Percentiles rank a stretch among this genome's conserved stretches.
Evolutionary conservation across 2,329 filamentous ascomycete genomes (phyloP).

Genomic region (Claviceps capensis): DNA sequence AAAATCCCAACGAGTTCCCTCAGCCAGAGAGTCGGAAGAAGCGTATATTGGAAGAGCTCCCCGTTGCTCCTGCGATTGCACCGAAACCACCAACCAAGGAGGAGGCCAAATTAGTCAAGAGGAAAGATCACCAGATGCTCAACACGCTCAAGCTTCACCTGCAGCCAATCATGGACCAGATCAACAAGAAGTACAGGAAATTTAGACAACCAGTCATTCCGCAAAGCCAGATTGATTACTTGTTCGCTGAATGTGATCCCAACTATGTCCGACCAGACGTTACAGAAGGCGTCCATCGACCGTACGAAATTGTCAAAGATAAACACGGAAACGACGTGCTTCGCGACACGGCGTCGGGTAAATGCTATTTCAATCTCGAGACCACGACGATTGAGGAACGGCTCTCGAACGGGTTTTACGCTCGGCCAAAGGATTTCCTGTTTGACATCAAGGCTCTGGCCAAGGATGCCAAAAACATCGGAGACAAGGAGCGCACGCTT

Average conservation of each 20-base stretch:
- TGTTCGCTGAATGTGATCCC: slow-evolving; percentile 74
- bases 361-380: slow-evolving; percentile 92
- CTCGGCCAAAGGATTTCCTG: slow-evolving; percentile 77
- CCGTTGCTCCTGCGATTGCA: slow-evolving; percentile 60
- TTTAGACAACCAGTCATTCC: slow-evolving; percentile 74
- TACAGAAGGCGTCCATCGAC: slow-evolving; percentile 44
- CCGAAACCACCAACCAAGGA: slow-evolving; percentile 57
- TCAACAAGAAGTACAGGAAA: slow-evolving; percentile 78
- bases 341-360: slow-evolving; percentile 58
- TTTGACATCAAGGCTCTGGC: slow-evolving; percentile 74
- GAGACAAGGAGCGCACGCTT: slow-evolving; percentile 70
- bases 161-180: slow-evolving; percentile 94
- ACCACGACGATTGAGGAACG: slow-evolving; percentile 87
- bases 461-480: slow-evolving; percentile 69
- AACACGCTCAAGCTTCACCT: slow-evolving; percentile 81
- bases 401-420: slow-evolving; percentile 94
- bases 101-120: slow-evolving; percentile 66
- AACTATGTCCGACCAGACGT: slow-evolving; percentile 48
- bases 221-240: slow-evolving; percentile 59
- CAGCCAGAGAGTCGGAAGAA: slow-evolving; percentile 78
- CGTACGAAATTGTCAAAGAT: slow-evolving; percentile 70
- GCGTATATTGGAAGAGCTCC: slow-evolving; percentile 63
- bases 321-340: slow-evolving; percentile 66
- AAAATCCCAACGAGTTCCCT: slow-evolving; percentile 73
- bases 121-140: slow-evolving; percentile 68